phyloP scores from a whole-genome alignment of 2,329 filamentous ascomycete species.

The Xylariomycetidae sp. region DNA sequence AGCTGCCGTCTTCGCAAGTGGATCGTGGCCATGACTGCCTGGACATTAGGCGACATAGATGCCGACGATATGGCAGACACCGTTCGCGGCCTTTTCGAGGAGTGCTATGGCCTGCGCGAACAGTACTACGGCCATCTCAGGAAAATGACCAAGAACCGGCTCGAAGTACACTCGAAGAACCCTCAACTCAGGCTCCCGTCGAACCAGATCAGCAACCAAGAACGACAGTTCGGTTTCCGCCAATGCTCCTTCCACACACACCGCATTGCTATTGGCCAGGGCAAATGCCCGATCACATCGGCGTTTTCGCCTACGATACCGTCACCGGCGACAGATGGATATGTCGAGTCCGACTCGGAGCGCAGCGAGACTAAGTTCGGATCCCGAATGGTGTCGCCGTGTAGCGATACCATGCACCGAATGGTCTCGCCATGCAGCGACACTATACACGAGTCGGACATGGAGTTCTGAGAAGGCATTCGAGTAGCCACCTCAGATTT shows the following conservation, averaged over 20 bases:
- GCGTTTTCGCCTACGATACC: constrained; percentile 13
- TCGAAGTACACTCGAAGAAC: constrained; percentile 52
- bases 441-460: too few species aligned
- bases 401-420: constrained; percentile 15
- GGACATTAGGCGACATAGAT: constrained; percentile 38
- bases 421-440: too few species aligned
- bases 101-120: constrained; percentile 38
- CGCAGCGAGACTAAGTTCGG: constrained; percentile 13
- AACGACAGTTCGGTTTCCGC: constrained; percentile 54
- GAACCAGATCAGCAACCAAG: constrained; percentile 49
- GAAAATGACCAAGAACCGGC: constrained; percentile 45
- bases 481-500: too few species aligned
- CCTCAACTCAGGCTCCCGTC: constrained; percentile 52
- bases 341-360: constrained; percentile 23
- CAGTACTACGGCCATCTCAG: constrained; percentile 47
- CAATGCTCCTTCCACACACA: constrained; percentile 58
- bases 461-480: too few species aligned
- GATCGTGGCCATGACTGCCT: constrained; percentile 57
- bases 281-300: constrained; percentile 41
- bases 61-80: constrained; percentile 24
- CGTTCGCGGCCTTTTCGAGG: constrained; percentile 37
- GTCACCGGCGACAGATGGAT: constrained; percentile 20
- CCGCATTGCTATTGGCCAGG: constrained; percentile 46
- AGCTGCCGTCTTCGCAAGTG: constrained; percentile 50
- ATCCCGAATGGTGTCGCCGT: constrained; percentile 14